A percentile compares a stretch with the other conserved stretches of the same genome.
Conservation (phyloP, 805 yeast species). For the Debaryomyces maramus region DNA sequence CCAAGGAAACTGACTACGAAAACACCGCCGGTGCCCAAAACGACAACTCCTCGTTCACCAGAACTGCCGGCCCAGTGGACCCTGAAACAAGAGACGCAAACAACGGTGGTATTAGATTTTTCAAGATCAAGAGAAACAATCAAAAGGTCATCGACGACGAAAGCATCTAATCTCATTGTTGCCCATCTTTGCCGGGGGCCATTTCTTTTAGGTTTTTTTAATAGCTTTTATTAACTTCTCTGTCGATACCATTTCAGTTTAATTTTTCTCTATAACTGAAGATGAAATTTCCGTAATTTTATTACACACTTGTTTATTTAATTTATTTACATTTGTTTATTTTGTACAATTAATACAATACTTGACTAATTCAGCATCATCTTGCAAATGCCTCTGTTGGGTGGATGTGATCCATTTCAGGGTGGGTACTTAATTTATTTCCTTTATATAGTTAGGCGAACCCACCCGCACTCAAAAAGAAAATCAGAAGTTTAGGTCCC, state of each 20-base stretch:
- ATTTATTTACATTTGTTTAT: background rate
- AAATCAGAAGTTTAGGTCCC: too few relatives aligned
- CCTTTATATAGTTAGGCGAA: too few relatives aligned
- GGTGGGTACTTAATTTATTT: too few relatives aligned
- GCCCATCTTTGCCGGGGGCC: background rate
- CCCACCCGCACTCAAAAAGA: too few relatives aligned
- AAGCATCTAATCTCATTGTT: conserved; percentile 29
- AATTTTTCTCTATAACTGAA: background rate
- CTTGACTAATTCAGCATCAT: too few relatives aligned
- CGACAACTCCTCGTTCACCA: conserved; percentile 45
- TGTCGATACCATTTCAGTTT: conserved; percentile 1
- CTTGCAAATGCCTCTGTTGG: too few relatives aligned
- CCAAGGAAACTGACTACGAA: conserved; percentile 23
- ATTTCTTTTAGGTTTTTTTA: too few relatives aligned
- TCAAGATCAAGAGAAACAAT: conserved; percentile 64
- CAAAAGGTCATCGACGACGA: conserved; percentile 45
- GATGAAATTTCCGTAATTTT: background rate
- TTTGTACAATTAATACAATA: conserved; percentile 2
- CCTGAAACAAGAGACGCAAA: conserved; percentile 36
- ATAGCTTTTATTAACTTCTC: background rate
- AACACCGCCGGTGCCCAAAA: conserved; percentile 28
- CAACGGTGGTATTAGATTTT: conserved; percentile 70
- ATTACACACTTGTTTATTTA: background rate
- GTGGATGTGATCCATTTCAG: too few relatives aligned
- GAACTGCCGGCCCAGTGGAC: conserved; percentile 30